phyloP scores from a whole-genome alignment of 345 rosid species.

The Murraya koenigii region DNA sequence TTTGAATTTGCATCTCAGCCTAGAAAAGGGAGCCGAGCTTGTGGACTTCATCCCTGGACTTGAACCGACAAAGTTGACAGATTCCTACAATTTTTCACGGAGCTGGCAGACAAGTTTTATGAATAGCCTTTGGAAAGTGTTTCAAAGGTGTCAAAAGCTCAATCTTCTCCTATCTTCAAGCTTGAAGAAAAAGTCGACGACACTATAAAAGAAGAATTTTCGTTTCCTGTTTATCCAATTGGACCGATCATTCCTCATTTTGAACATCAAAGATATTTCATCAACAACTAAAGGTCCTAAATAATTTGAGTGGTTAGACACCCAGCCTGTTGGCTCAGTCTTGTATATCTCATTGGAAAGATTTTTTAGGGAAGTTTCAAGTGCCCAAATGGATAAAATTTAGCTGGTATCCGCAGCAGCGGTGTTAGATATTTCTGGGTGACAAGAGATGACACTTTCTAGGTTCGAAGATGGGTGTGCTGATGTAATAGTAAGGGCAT shows the following conservation, averaged over 20 bases:
- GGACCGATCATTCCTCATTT: conserved; percentile 33
- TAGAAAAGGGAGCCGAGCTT: no score
- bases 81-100: neutral
- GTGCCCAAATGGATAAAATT: conserved; percentile 29
- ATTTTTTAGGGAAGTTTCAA: conserved; percentile 20
- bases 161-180: conserved; percentile 33
- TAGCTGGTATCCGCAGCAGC: conserved; percentile 25
- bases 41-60: no score
- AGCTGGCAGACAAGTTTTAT: neutral
- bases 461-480: neutral
- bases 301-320: conserved; percentile 23
- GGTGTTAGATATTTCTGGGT: conserved; percentile 24
- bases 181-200: conserved; percentile 29
- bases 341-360: conserved; percentile 35
- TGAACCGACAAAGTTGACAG: no score
- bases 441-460: conserved; percentile 19
- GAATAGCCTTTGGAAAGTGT: neutral
- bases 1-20: no score
- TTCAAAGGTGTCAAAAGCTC: conserved; percentile 14
- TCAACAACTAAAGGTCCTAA: neutral
- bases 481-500: conserved; percentile 2
- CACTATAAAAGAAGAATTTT: neutral
- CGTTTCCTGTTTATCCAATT: conserved; percentile 14
- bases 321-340: conserved; percentile 26
- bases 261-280: neutral